Conservation (phyloP, 805 yeast species). For the Komagataella pastoris region DNA sequence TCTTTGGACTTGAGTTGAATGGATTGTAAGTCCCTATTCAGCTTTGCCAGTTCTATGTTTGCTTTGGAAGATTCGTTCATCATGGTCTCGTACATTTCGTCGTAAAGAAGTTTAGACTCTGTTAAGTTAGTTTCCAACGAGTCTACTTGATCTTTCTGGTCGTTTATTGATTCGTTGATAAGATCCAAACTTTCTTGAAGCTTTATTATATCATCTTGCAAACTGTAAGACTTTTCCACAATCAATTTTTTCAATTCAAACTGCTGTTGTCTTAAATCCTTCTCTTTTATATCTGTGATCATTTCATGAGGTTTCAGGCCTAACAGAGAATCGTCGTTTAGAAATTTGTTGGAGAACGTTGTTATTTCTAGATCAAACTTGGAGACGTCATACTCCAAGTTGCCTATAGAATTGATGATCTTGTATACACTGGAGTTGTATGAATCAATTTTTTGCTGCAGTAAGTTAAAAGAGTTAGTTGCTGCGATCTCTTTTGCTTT, state of each 20-base stretch:
- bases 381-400: constrained; percentile 5
- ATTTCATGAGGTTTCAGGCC: constrained; percentile 32
- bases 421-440: constrained; percentile 44
- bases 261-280: constrained; percentile 20
- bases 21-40: constrained; percentile 42
- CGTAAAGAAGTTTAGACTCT: constrained; percentile 36
- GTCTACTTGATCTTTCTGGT: constrained; percentile 44
- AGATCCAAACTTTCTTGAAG: constrained; percentile 48
- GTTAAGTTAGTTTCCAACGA: constrained; percentile 33
- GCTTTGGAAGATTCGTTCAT: constrained; percentile 36
- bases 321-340: constrained; percentile 23
- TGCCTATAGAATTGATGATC: constrained; percentile 19
- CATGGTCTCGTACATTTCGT: constrained; percentile 41
- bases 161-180: constrained; percentile 37
- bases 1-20: constrained; percentile 10
- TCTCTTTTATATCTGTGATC: constrained; percentile 22
- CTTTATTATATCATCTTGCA: constrained; percentile 44
- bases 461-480: constrained; percentile 31
- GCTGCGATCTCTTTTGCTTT: constrained; percentile 37
- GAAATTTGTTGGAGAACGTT: constrained; percentile 16
- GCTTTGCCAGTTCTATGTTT: constrained; percentile 51
- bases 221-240: constrained; percentile 27
- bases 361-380: constrained; percentile 25
- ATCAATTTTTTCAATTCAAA: constrained; percentile 32
- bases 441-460: constrained; percentile 37